phyloP scores from a whole-genome alignment of 1,284 basidiomycete genomes.

The Microbotryomycetes sp. region DNA sequence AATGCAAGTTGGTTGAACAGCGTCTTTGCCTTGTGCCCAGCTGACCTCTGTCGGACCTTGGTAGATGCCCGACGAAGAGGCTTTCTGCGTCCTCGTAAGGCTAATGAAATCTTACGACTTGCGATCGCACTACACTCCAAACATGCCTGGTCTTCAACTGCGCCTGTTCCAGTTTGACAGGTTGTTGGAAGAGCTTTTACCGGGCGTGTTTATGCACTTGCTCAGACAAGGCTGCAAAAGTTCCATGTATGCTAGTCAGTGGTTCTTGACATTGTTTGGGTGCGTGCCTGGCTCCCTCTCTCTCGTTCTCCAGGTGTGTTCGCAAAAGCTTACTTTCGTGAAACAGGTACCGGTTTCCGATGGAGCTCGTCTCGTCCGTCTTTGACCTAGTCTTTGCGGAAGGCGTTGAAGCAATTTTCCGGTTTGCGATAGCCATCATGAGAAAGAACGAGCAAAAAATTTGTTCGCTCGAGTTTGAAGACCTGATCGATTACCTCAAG shows the following conservation, averaged over 20 bases:
- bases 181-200: slow-evolving; percentile 81
- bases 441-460: slow-evolving; percentile 78
- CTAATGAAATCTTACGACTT: slow-evolving; percentile 97
- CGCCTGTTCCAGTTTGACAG: slow-evolving; percentile 88
- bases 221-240: slow-evolving; percentile 87
- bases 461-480: slow-evolving; percentile 75
- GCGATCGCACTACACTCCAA: slow-evolving; percentile 89
- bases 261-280: slow-evolving; percentile 96
- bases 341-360: slow-evolving; percentile 61
- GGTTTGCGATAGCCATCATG: slow-evolving; percentile 82
- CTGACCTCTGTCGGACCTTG: neutral
- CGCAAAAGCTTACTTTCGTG: neutral
- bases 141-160: slow-evolving; percentile 94
- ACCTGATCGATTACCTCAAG: slow-evolving; percentile 74
- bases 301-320: neutral
- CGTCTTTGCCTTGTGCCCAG: neutral
- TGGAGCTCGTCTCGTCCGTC: slow-evolving; percentile 89
- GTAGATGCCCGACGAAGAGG: slow-evolving; percentile 97
- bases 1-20: slow-evolving; percentile 63
- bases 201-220: slow-evolving; percentile 84
- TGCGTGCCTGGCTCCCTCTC: slow-evolving; percentile 43
- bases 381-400: slow-evolving; percentile 92
- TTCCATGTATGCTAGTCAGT: slow-evolving; percentile 85
- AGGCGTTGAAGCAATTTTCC: slow-evolving; percentile 93
- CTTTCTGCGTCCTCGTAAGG: slow-evolving; percentile 89